These are phyloP conservation scores for Solanum verrucosum DNA, from an alignment of 257 asterid genomes.

Conservation along the genomic window DNA sequence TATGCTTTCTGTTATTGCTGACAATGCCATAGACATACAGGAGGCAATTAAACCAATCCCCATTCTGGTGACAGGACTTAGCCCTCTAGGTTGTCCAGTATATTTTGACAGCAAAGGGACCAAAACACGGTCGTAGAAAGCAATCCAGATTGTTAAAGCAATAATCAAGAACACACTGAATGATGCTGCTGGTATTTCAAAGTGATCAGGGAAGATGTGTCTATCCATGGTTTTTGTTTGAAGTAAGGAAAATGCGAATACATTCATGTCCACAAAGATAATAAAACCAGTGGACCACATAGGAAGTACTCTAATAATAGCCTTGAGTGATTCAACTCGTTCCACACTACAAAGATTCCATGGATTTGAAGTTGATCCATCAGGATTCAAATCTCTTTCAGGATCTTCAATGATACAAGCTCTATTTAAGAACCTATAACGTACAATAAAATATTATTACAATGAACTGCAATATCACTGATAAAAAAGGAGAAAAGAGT, in stretches of 20 bases:
- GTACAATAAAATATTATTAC: not conserved
- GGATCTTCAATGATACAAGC: constrained; percentile 12
- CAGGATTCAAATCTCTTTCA: not conserved
- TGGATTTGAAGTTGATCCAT: constrained; percentile 4
- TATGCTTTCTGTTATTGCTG: constrained; percentile 8
- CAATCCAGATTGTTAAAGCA: not conserved
- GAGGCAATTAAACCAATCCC: constrained; percentile 7
- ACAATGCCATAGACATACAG: not conserved
- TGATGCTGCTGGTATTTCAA: constrained; percentile 17
- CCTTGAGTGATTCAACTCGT: constrained; percentile 6
- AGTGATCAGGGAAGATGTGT: not conserved
- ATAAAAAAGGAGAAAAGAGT: not conserved
- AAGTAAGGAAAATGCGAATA: not conserved
- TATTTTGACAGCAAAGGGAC: not conserved
- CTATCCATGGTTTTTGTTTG: constrained; percentile 2
- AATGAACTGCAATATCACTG: not conserved
- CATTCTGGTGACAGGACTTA: constrained; percentile 2
- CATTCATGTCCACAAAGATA: not conserved
- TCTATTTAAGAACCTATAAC: constrained; percentile 2
- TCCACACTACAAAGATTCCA: constrained; percentile 10
- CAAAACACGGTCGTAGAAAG: not conserved
- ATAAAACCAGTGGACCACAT: constrained; percentile 11
- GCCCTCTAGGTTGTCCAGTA: not conserved
- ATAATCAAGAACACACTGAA: not conserved
- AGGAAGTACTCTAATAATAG: constrained; percentile 4